phyloP scores from a whole-genome alignment of 192 early-diverging fungal genomes.

The Geosiphon pyriformis region DNA sequence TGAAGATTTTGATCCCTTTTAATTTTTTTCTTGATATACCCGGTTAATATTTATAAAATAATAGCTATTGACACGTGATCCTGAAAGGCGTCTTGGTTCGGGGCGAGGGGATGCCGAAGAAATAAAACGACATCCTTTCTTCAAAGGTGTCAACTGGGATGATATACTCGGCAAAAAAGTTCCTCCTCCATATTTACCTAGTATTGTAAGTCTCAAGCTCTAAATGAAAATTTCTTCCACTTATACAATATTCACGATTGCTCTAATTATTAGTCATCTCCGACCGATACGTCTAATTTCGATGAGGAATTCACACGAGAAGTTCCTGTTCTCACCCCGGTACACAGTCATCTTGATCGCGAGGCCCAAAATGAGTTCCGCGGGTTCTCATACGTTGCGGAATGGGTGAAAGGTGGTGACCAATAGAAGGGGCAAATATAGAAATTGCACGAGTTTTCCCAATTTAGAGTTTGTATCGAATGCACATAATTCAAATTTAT shows the following conservation, averaged over 20 bases:
- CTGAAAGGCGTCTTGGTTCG: conserved; percentile 76
- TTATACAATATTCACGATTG: background rate
- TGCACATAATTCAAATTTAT: too few species aligned
- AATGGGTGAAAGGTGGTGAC: too few species aligned
- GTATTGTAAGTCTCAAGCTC: conserved; percentile 52
- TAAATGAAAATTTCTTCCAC: background rate
- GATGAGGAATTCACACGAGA: conserved; percentile 98
- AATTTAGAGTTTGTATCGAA: too few species aligned
- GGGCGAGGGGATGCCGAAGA: conserved; percentile 84
- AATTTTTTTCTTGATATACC: background rate
- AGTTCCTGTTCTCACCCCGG: conserved; percentile 87
- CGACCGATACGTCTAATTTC: conserved; percentile 96
- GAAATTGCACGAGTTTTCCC: too few species aligned
- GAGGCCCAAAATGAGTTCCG: conserved; percentile 91
- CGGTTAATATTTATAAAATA: background rate
- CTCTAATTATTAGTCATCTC: conserved; percentile 28
- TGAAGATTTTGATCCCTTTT: background rate
- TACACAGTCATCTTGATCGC: conserved; percentile 71
- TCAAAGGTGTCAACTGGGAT: conserved; percentile 93
- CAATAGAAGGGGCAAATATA: too few species aligned
- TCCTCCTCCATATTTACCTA: conserved; percentile 87
- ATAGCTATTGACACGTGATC: conserved; percentile 84
- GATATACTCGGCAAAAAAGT: conserved; percentile 85
- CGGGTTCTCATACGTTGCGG: conserved; percentile 89
- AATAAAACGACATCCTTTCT: conserved; percentile 92